phyloP scores from a whole-genome alignment of 805 yeast genomes.

The Spathaspora girioi region DNA sequence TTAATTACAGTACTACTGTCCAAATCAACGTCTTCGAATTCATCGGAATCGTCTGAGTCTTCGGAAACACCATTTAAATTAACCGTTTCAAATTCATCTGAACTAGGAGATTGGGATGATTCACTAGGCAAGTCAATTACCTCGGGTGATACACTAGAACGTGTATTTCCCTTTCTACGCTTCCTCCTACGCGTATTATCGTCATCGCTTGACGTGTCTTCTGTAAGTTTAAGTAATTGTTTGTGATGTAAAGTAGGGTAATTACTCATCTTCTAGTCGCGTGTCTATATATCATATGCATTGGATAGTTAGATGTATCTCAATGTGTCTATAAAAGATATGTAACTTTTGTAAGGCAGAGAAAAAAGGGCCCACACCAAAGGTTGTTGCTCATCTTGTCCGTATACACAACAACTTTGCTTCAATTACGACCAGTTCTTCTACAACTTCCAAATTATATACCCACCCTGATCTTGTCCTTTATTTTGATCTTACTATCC shows the following conservation, averaged over 20 bases:
- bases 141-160: neutral
- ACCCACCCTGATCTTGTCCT: no score
- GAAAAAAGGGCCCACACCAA: neutral
- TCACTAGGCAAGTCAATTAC: neutral
- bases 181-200: slow-evolving; percentile 4
- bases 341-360: neutral
- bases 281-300: neutral
- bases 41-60: slow-evolving; percentile 16
- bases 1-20: slow-evolving; percentile 8
- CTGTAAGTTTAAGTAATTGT: slow-evolving; percentile 4
- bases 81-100: slow-evolving; percentile 29
- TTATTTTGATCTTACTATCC: no score
- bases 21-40: slow-evolving; percentile 21
- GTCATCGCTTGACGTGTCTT: neutral
- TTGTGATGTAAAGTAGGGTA: slow-evolving; percentile 5
- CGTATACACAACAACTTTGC: neutral
- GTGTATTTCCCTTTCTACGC: slow-evolving; percentile 1
- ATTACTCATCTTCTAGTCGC: neutral
- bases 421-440: no score
- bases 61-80: slow-evolving; percentile 13
- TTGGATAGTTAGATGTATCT: neutral
- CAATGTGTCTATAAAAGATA: neutral
- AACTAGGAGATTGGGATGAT: slow-evolving; percentile 9
- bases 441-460: neutral
- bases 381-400: neutral